A percentile compares a stretch with the other conserved stretches of the same genome.
Conservation (phyloP, 768 basidiomycete species). For the Ephemerocybe angulata region DNA sequence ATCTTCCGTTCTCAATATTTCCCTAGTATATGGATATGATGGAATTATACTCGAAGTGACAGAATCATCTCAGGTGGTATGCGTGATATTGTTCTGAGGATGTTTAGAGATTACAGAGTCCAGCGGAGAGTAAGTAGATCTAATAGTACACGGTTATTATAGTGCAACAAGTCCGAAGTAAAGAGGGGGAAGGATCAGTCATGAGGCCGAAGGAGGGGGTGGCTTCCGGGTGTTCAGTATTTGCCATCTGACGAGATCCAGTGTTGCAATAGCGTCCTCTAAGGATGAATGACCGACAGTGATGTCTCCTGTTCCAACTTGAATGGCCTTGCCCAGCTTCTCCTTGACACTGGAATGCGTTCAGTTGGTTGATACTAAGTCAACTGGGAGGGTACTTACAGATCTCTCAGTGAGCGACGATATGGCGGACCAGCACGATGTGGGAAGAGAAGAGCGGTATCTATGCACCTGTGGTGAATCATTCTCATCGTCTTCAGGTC, state of each 20-base stretch:
- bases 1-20: slow-evolving; percentile 1
- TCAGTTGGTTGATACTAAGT: slow-evolving; percentile 14
- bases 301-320: slow-evolving; percentile 57
- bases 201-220: slow-evolving; percentile 6
- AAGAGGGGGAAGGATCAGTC: background rate
- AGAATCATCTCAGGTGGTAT: slow-evolving; percentile 71
- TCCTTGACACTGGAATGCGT: slow-evolving; percentile 65
- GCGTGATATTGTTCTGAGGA: slow-evolving; percentile 64
- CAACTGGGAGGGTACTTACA: slow-evolving; percentile 44
- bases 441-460: slow-evolving; percentile 85
- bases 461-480: slow-evolving; percentile 79
- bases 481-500: slow-evolving; percentile 89
- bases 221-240: slow-evolving; percentile 56
- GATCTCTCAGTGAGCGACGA: slow-evolving; percentile 72
- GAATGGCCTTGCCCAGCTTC: slow-evolving; percentile 76
- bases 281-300: slow-evolving; percentile 82
- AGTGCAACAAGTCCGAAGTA: background rate
- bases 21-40: slow-evolving; percentile 69
- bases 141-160: background rate
- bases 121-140: slow-evolving; percentile 3
- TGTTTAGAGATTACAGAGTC: background rate
- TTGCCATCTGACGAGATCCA: slow-evolving; percentile 85
- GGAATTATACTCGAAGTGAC: slow-evolving; percentile 79
- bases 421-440: slow-evolving; percentile 73
- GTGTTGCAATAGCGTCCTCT: slow-evolving; percentile 85